Evolutionary conservation across 2,329 filamentous ascomycete species (phyloP), one percentile per base, ranked within the genome.

Genomic region (Ceratocystis ficicola): DNA sequence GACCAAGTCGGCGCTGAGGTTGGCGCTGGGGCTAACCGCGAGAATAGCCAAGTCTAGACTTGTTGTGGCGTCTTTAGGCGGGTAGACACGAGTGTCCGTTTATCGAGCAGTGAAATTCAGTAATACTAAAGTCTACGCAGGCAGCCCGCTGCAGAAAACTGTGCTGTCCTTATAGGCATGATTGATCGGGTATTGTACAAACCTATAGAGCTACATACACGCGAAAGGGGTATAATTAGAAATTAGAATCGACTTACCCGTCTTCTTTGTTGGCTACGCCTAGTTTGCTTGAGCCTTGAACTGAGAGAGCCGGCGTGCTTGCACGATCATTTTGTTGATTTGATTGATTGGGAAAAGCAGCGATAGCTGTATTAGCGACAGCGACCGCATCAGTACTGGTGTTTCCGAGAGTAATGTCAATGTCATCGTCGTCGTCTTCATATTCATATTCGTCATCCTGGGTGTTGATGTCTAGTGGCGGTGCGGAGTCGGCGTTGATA

Each of bases 341-440:
- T 59, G 55, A 36, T 28, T 32, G 32, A 25, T 59, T 61, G 57
- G 44, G 64, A 66, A 65, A 69, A 64, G 30, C 70, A 67, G 68
- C 15, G 10, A 10, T 12, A 15, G 36, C 15, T 15, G 10, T 12
- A 15, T 57, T 62, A 48, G 36, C 65, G 66, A 65, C 69, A 64
- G 28, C 70, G 67, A 68, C 60, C 32, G 64, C 41, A 12, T 63
- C 65, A 5, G 65, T 68, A 59, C 69, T 74, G 67, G 73, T 80
- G 48, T 52, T 59, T 55, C 81, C 81, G 12, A 83, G 74, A 69
- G 83, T 82, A 73, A 84, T 83, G 70, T 84, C 81, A 65, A 84
- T 80, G 50, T 84, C 81, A 66, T 84, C 81, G 48, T 80, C 75
- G 41, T 80, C 81, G 46, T 76, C 75, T 50, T 78, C 75, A 63